Base-by-base conservation (phyloP, 2,329 filamentous ascomycete species). In the Alternaria sp. region DNA sequence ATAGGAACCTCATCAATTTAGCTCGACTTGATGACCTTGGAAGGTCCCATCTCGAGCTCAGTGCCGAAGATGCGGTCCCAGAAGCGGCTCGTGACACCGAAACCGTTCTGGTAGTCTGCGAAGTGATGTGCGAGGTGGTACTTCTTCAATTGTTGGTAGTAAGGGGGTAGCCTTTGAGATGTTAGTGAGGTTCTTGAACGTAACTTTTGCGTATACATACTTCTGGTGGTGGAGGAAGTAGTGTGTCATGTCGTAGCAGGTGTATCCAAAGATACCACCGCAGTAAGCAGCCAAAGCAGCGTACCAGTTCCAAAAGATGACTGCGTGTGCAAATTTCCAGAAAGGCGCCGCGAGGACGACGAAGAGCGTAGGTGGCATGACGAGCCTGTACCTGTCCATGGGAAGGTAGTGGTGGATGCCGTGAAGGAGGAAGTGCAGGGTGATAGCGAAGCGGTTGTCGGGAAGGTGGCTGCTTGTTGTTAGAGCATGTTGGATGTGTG, bases 161-260 rank as follows among this genome's bases (percentile, higher is more conserved):
- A 97, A 2, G 89, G 82, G 16, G 95, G 95, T 3, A 99, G 88
- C 71, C 87, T 88, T 60, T 1, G 34, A 20, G 7, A 22, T 26
- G 59, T 71, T 57, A 71, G 66, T 51, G 34, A 9, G 3, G 22
- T 42, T 24, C 6, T 32, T 41, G 7, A 20, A 7, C 41, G 7
- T 22, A 1, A 6, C 5, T 12, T 12, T 24, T 26, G 34, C 26
- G 24, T 51, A 20, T 8, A 84, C 86, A 78, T 77, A 89, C 86
- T 93, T 96, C 81, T 91, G 88, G 82, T 99, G 95, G 79, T 99
- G 95, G 39, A 99, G 86, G 86, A 99, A 99, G 85, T 98, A 99
- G 80, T 99, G 95, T 2, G 95, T 99, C 83, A 97, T 75, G 78
- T 99, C 95, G 82, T 99, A 99, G 84, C 91, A 93, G 64, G 97